Base-by-base conservation (phyloP, 306 rosid genomes). In the Acacia melanoxylon region DNA sequence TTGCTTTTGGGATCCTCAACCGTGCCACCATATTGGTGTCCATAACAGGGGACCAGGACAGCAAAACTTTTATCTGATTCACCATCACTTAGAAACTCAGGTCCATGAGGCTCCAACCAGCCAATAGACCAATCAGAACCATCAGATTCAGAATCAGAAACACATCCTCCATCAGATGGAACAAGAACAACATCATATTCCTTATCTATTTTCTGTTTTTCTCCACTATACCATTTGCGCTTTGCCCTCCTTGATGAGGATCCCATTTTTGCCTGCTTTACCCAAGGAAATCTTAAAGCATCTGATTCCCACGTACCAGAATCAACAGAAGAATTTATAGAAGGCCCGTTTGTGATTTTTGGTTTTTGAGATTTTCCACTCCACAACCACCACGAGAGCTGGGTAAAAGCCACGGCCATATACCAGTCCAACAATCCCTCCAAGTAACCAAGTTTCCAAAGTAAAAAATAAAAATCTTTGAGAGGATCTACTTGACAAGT, bases 61-160 rank as follows among this genome's bases (percentile, higher is more conserved):
- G 98, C 99, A 49, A 95, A 95, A 81, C 91, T 95, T 84, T 86
- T 89, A 71, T 95, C 99, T n/a, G 86, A 16, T 41, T 91, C 98
- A 67, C 89, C 93, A 45, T 93, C 97, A 78, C 94, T 93, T 16
- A 87, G 92, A 81, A 95, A 95, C 27, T 88, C 98, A 82, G 98
- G 92, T 79, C 98, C 99, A 79, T 86, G 96, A 89, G 98, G 98
- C 86, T 95, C 99, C 70, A 87, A 84, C 99, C 99, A 95, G 68
- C 99, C 99, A 75, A 95, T 86, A 4, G 99, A 93, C 97, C 98
- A 95, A 82, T 95, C 98, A 11, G 99, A 95, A 80, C 82, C 98
- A 78, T 91, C 98, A 44, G 98, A 89, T 42, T 95, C 99, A 15
- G 94, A 91, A 75, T 89, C 98, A 74, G 97, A 93, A 78, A 93